phyloP scores from a whole-genome alignment of 2,329 filamentous ascomycete genomes.

The Colletotrichum neosansevieriae region DNA sequence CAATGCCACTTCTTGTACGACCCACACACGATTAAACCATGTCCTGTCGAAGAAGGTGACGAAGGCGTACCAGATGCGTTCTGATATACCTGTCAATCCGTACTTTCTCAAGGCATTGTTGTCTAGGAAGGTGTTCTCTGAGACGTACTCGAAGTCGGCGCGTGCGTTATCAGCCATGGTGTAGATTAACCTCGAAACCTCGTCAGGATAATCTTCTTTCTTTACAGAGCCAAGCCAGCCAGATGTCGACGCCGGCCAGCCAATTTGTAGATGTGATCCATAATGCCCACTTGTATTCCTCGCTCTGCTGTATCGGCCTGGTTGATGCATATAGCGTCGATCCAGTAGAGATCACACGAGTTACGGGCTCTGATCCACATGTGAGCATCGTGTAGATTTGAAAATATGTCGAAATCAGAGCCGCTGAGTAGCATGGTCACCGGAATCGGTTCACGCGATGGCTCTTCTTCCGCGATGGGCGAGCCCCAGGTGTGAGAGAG shows the following conservation, averaged over 20 bases:
- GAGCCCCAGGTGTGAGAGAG: slow-evolving; percentile 34
- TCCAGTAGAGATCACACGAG: slow-evolving; percentile 26
- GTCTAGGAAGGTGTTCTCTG: not conserved
- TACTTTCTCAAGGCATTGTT: slow-evolving; percentile 4
- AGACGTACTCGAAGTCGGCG: not conserved
- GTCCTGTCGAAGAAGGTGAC: slow-evolving; percentile 37
- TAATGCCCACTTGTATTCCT: slow-evolving; percentile 36
- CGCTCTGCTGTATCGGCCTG: slow-evolving; percentile 33
- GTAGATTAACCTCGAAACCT: slow-evolving; percentile 9
- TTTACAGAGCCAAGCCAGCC: slow-evolving; percentile 39
- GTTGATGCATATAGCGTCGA: slow-evolving; percentile 42
- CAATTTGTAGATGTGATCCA: slow-evolving; percentile 40
- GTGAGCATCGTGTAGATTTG: slow-evolving; percentile 23
- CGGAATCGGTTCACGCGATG: not conserved
- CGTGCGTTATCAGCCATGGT: slow-evolving; percentile 23
- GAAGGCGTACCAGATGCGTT: slow-evolving; percentile 32
- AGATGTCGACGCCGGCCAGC: slow-evolving; percentile 39
- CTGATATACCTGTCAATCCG: slow-evolving; percentile 1
- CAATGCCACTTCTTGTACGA: slow-evolving; percentile 40
- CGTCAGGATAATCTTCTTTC: slow-evolving; percentile 12
- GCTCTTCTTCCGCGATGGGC: not conserved
- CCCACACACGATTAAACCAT: slow-evolving; percentile 40
- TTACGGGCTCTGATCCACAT: slow-evolving; percentile 23
- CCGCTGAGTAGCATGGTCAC: slow-evolving; percentile 4
- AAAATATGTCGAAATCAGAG: not conserved